Evolutionary conservation across 176 grass and related monocot species (phyloP), one percentile per base, ranked within the genome.

Genomic region (Guadua angustifolia): DNA sequence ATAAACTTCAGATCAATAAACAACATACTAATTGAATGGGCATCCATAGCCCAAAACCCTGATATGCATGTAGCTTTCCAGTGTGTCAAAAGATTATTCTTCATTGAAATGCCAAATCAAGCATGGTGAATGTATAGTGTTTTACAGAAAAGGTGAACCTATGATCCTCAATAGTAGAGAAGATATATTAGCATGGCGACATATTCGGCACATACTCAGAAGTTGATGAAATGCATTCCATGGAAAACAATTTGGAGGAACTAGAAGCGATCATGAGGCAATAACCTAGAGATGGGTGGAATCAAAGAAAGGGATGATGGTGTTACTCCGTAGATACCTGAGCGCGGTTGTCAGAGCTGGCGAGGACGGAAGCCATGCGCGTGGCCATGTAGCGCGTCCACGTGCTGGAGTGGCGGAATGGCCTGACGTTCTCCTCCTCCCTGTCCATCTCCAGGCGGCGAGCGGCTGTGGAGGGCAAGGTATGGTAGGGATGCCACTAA

Each of bases 301-400:
- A 59, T 26, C 52, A 19, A n/a, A 62, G 39, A 51, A 22, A 12
- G 6, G 25, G 59, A 46, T 3, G 67, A 7, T 0, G 26, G 17
- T 40, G 44, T 52, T 52, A 52, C 50, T 16, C 50, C 50, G 50
- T 52, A 17, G 5, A 7, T 62, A 86, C 95, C 92, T 98, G 92
- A 35, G 81, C 85, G 63, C 95, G 90, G 83, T 95, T 98, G 62
- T 98, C 92, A 12, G 90, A 88, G 87, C 87, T 98, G 88, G 91
- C 85, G 74, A 98, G 92, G 19, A 92, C 92, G 21, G 92, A 90
- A 0, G 85, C 91, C 95, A 98, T 93, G 46, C 88, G 94, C 15
- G 92, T 84, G 52, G 92, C 95, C 87, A 98, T 93, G 60, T 92
- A 88, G 50, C 82, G 86, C n/a, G 92, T 95, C 38, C 95, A 79